Evolutionary conservation across 805 yeast genomes (phyloP).

Genomic region (Metschnikowia arizonensis): DNA sequence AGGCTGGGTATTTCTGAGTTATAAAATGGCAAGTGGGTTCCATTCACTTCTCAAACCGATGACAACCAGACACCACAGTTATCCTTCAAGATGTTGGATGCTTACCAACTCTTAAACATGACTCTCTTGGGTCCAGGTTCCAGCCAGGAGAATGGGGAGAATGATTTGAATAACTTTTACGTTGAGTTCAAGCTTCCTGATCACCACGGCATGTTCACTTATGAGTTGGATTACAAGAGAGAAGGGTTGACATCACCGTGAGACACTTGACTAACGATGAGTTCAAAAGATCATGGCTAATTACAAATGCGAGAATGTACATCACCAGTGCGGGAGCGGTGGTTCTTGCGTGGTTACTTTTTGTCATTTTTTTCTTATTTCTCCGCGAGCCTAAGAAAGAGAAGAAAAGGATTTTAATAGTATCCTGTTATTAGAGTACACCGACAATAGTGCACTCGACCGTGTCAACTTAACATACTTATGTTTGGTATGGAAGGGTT

Average conservation of each 20-base stretch:
- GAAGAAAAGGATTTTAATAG: not conserved
- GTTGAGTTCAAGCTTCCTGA: conserved; percentile 76
- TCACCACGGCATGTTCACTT: conserved; percentile 95
- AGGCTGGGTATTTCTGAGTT: conserved; percentile 47
- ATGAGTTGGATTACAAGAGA: conserved; percentile 71
- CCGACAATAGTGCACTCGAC: no score
- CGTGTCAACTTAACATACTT: no score
- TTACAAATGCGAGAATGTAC: conserved; percentile 91
- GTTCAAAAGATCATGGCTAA: conserved; percentile 88
- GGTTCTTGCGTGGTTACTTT: conserved; percentile 68
- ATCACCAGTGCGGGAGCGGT: conserved; percentile 68
- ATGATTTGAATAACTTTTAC: conserved; percentile 47
- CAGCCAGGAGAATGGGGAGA: conserved; percentile 31
- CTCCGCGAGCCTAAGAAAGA: conserved; percentile 22
- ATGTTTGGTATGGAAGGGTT: no score
- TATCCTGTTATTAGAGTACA: no score
- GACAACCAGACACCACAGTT: conserved; percentile 70
- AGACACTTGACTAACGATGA: conserved; percentile 96
- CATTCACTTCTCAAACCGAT: conserved; percentile 41
- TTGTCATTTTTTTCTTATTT: conserved; percentile 61
- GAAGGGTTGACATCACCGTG: conserved; percentile 74
- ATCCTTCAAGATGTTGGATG: conserved; percentile 87
- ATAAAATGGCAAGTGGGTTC: conserved; percentile 58
- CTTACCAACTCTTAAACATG: conserved; percentile 81
- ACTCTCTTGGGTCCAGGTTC: conserved; percentile 37